Evolutionary conservation across 371 early-diverging fungal genomes (phyloP), one percentile per base, ranked within the genome.

Genomic region (Amoeboaphelidium protococcarum): DNA sequence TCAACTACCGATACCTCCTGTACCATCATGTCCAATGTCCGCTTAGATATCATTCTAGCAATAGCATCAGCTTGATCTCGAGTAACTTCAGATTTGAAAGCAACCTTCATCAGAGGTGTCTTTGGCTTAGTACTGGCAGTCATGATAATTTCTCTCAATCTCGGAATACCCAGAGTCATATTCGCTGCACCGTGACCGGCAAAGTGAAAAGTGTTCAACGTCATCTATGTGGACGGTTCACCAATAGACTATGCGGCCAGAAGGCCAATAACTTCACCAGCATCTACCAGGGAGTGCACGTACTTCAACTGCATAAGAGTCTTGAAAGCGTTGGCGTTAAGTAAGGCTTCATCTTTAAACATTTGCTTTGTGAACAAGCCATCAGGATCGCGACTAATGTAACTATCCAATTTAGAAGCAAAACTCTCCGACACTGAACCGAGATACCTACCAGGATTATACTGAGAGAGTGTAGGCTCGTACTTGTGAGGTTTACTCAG

Each of bases 191-290:
- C 99, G 57, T 92, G 91, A 49, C 99, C 99, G 52, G 99, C 99
- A 69, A 98, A 84, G 69, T 99, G 99, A 82, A 99, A 99, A 49
- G 99, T 99, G 68, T 99, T 99, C 42, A 99, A 69, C 22, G 99
- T 99, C 99, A 99, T 99, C 62, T 99, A 99, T 6, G 99, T 99
- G 26, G 91, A 90, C n/a, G 99, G 99, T 65, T 99, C 99, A 52
- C 99, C 99, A 41, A 99, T 78, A 50, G 82, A 78, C 62, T 99
- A 98, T 25, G 98, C 99, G 25, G 98, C 98, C 47, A 99, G 65
- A 31, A 98, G 66, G 49, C 99, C 99, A 26, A 99, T 99, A 46
- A 90, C 78, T 61, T 97, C 95, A 54, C 98, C 98, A 21, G 99
- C 89, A 47, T 97, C 94, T 22, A 82, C 89, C 24, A 94, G 69